Base-by-base conservation (phyloP, 495 filamentous ascomycete genomes). In the Glutinoglossum americanum region DNA sequence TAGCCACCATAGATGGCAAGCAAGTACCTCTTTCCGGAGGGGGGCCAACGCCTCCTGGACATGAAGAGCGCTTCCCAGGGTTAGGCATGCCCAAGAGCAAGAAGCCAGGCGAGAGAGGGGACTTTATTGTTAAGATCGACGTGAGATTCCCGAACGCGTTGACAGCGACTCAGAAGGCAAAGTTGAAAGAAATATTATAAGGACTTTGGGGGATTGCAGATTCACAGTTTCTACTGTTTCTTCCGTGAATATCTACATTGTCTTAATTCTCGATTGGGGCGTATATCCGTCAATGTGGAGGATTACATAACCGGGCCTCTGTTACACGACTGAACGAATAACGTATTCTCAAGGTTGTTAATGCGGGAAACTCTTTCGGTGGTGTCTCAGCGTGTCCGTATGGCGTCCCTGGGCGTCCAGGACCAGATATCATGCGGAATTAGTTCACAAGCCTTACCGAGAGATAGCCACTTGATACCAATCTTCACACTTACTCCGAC, bases 1-100 rank as follows among this genome's bases (percentile, higher is more conserved):
- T 98, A 19, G 80, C 79, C n/a, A 98, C 93, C 10, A 96, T 98
- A 59, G 92, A 97, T 64, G 84, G 84, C 60, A 90, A 88, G 65
- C 81, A 84, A 58, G 69, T 97, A 59, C 76, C 72, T 32, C 77
- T 97, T 57, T 74, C 80, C 3, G 85, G 84, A 63, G 71, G 77
- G 11, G 90, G 90, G 0, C 90, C 89, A 0, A 97, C 90, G 5
- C 80, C 81, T 54, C 87, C 90, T 0, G 87, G 85, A 19, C 80
- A 76, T 62, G 77, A 78, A 57, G 89, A 95, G 61, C 72, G 72
- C n/a, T 98, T 83, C 62, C 92, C 92, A 0, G 73, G 76, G 15
- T 76, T 84, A 41, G 92, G 92, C 54, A 97, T 98, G 92, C 86
- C 88, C 39, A 78, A 87, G 64, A 86, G 85, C 54, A 95, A 89